Base-by-base conservation (phyloP, 1,284 basidiomycete species). In the Polyporus tsugae region DNA sequence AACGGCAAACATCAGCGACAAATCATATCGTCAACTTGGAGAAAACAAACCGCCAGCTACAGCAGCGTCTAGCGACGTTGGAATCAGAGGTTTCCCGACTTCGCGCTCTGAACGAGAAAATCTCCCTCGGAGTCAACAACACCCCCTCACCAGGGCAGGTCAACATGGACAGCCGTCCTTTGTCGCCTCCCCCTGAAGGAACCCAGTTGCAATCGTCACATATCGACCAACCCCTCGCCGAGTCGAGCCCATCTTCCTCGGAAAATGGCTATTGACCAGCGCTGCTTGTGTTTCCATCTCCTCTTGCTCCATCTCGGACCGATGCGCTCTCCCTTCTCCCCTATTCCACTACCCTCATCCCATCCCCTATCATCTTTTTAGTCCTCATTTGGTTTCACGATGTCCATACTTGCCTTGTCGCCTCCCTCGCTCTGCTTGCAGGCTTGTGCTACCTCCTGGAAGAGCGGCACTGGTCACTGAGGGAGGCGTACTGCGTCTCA, bases 41-140 rank as follows among this genome's bases (percentile, higher is more conserved):
- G 79, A 87, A 88, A 75, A 82, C 86, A 58, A 93, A 91, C 76
- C 85, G 89, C 70, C 87, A 90, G 73, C 82, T 94, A 76, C 87
- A 89, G 77, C 83, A 84, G 64, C 90, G 91, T 73, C 84, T 94
- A 70, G 81, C 82, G 22, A 79, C 83, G 36, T 77, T 93, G 60
- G 91, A 94, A 74, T 80, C 83, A 63, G 92, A 94, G 78, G 88
- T 93, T 61, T 76, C 84, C 60, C 82, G 91, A 67, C 85, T 94
- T 58, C 87, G 91, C 67, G 82, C 86, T 15, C 83, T 94, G 72
- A 94, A 93, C 78, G 92, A 94, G 83, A 92, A 92, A 80, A 92
- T 94, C 38, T 90, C 91, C 2, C 87, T 93, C 46, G 85, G 85
- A 65, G 82, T 85, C 35, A 75, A 73, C 70, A 84, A 84, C 69